Conservation (phyloP, 1,284 basidiomycete genomes). For the Trichosporon ovoides region DNA sequence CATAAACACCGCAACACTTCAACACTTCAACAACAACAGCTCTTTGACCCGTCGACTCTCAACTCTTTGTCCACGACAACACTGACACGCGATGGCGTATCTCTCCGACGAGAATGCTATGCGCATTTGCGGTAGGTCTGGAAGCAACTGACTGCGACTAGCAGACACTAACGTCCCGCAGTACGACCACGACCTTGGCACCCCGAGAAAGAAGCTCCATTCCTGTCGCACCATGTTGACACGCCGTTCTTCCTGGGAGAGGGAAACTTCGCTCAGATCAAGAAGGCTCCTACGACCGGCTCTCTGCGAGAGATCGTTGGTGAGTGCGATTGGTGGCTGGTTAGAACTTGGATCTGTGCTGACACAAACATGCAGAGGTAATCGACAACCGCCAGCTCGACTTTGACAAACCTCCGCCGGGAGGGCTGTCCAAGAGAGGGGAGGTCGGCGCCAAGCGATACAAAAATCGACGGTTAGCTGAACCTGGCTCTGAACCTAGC, state of each 20-base stretch:
- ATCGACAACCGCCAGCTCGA: slow-evolving; percentile 59
- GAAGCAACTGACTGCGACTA: too few species aligned
- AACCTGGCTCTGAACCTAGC: slow-evolving; percentile 8
- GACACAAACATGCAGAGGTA: slow-evolving; percentile 39
- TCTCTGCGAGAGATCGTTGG: slow-evolving; percentile 47
- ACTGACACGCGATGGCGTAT: slow-evolving; percentile 20
- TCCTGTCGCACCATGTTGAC: slow-evolving; percentile 60
- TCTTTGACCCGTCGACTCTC: neutral
- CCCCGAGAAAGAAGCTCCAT: slow-evolving; percentile 68
- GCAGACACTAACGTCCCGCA: slow-evolving; percentile 40
- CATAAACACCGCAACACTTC: neutral
- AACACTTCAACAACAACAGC: too few species aligned
- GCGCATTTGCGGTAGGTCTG: slow-evolving; percentile 22
- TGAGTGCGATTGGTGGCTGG: slow-evolving; percentile 21
- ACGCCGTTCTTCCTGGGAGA: slow-evolving; percentile 68
- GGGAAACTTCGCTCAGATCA: slow-evolving; percentile 61
- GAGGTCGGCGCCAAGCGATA: slow-evolving; percentile 69
- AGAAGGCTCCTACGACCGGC: slow-evolving; percentile 23
- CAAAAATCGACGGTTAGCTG: slow-evolving; percentile 63
- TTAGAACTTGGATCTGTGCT: neutral
- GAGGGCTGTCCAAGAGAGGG: slow-evolving; percentile 25
- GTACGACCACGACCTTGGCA: slow-evolving; percentile 86
- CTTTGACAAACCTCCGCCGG: slow-evolving; percentile 81
- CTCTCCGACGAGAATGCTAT: slow-evolving; percentile 24
- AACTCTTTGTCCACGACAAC: slow-evolving; percentile 11